These are phyloP conservation scores for Claviceps citrina DNA, from an alignment of 2,329 filamentous ascomycete species.

Conservation along the genomic window DNA sequence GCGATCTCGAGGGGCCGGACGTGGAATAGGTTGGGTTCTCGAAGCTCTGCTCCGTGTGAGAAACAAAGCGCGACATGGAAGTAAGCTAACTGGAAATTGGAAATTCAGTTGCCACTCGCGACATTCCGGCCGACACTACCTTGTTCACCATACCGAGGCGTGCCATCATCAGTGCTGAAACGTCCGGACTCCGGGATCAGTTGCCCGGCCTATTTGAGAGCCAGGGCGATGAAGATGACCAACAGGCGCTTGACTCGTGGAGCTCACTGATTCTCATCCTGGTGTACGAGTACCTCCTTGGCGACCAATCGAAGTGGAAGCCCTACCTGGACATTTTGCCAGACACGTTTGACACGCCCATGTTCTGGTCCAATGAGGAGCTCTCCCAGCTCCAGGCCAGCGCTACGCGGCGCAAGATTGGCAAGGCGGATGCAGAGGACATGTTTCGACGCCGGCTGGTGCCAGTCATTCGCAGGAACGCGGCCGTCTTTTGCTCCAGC, in stretches of 20 bases:
- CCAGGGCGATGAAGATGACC: slow-evolving; percentile 20
- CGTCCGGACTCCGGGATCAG: slow-evolving; percentile 48
- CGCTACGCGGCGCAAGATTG: slow-evolving; percentile 61
- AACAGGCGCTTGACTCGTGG: slow-evolving; percentile 35
- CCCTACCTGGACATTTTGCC: slow-evolving; percentile 68
- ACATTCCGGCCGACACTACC: slow-evolving; percentile 59
- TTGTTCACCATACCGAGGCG: slow-evolving; percentile 66
- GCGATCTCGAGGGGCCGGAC: slow-evolving; percentile 32
- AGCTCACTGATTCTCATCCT: slow-evolving; percentile 56
- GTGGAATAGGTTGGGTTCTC: slow-evolving; percentile 39
- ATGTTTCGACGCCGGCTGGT: slow-evolving; percentile 46
- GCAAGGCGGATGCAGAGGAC: slow-evolving; percentile 53
- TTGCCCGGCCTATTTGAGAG: slow-evolving; percentile 38
- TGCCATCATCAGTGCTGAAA: slow-evolving; percentile 56
- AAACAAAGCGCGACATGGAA: background rate
- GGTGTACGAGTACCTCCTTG: slow-evolving; percentile 57
- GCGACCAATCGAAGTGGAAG: slow-evolving; percentile 50
- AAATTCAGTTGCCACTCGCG: slow-evolving; percentile 46
- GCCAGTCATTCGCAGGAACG: slow-evolving; percentile 31
- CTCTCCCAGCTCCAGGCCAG: slow-evolving; percentile 61
- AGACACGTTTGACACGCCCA: slow-evolving; percentile 59
- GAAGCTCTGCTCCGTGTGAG: background rate
- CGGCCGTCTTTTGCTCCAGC: slow-evolving; percentile 26
- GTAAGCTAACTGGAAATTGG: background rate
- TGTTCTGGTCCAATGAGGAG: slow-evolving; percentile 71